Evolutionary conservation across 2,329 filamentous ascomycete genomes (phyloP).

Genomic region (Herpotrichia juniperi): DNA sequence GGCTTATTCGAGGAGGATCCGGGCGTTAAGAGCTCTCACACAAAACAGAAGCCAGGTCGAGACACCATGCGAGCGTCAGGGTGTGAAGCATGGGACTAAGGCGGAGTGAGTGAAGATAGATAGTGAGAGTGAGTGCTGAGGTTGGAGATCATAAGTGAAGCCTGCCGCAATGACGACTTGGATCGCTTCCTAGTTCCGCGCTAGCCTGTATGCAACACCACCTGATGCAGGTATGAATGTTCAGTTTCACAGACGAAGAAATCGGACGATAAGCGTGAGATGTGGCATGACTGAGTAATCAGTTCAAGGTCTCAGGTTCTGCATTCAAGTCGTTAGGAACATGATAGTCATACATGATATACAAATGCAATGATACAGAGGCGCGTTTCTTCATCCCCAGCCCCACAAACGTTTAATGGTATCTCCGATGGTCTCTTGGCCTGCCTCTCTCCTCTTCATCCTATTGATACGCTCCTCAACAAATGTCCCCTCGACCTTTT

Average conservation of each 20-base stretch:
- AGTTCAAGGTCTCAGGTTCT: neutral
- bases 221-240: neutral
- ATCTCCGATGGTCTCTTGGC: conserved; percentile 45
- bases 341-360: neutral
- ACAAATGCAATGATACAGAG: neutral
- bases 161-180: conserved; percentile 1
- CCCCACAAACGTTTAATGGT: conserved; percentile 46
- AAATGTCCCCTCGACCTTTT: conserved; percentile 39
- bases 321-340: neutral
- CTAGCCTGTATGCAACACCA: neutral
- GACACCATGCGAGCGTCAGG: too few relatives aligned
- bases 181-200: neutral
- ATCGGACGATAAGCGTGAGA: neutral
- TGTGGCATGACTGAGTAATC: neutral
- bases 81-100: neutral
- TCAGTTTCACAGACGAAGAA: neutral
- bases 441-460: conserved; percentile 42
- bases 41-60: neutral
- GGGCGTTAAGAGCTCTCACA: neutral
- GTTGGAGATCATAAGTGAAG: neutral
- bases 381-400: conserved; percentile 29
- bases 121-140: neutral
- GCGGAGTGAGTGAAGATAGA: neutral
- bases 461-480: conserved; percentile 42
- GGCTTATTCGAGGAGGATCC: neutral